Base-by-base conservation (phyloP, 1,139 yeast species). In the Debaryomycetaceae sp. region DNA sequence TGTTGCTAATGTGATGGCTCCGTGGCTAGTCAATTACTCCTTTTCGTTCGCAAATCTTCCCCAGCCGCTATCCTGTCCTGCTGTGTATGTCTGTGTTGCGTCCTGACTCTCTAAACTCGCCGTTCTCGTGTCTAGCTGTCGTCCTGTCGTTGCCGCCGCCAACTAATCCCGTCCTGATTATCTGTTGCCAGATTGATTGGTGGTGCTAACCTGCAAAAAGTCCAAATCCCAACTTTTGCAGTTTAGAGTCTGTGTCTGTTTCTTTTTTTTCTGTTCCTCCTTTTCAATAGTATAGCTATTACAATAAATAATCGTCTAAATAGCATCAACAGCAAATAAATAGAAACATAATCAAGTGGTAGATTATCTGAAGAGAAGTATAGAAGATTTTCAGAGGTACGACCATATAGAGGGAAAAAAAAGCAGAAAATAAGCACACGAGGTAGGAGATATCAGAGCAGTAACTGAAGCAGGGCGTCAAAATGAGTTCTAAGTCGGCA, bases 401-500 rank as follows among this genome's bases (percentile, higher is more conserved):
- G 11, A 39, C 24, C 14, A 37, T 37, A 11, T 23, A 13, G 9
- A 37, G 24, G 34, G 36, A 27, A 27, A 27, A 27, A 27, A 27
- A 8, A 27, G 31, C 11, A 20, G 38, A 11, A 36, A 24, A 9
- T 23, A 14, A 41, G n/a, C 31, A 34, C 14, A 17, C 14, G 43
- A 6, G 23, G 24, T 20, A 36, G 40, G 31, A 33, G 11, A 22
- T 14, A 38, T 11, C 34, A 34, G 31, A 27, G 24, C 14, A 37
- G 29, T 11, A 23, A 37, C 39, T 3, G 23, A 20, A 34, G 22
- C 37, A 13, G 37, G 37, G 22, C 39, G 35, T 34, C 38, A 20
- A 36, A 14, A 74, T 74, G 79, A 68, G 74, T 50, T 73, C 79
- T 44, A 72, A 74, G 55, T 70, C 79, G 23, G 82, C 84, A 36